A percentile compares a stretch with the other conserved stretches of the same genome.
phyloP scores from a whole-genome alignment of 2,329 filamentous ascomycete genomes.

The Pyrenochaeta sp. region DNA sequence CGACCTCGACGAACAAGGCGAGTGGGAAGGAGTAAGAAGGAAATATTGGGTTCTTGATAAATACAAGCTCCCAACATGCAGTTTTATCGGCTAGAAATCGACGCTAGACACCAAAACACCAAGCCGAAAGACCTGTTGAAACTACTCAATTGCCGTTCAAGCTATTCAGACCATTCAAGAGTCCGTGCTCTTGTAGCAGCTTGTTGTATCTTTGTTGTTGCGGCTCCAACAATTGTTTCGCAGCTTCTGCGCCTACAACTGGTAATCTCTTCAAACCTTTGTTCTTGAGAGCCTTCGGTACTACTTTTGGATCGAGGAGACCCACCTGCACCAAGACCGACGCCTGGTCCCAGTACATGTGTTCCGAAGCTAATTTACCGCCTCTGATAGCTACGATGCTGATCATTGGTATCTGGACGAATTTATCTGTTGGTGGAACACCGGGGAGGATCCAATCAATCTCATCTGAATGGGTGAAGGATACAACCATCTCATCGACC shows the following conservation, averaged over 20 bases:
- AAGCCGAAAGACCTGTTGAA: conserved; percentile 12
- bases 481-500: conserved; percentile 65
- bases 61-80: conserved; percentile 78
- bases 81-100: conserved; percentile 68
- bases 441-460: conserved; percentile 66
- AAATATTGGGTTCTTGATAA: conserved; percentile 88
- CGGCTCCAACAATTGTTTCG: conserved; percentile 52
- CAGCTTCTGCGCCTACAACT: conserved; percentile 50
- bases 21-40: conserved; percentile 88
- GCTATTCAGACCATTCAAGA: conserved; percentile 38
- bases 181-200: conserved; percentile 44
- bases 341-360: conserved; percentile 68
- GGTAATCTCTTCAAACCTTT: conserved; percentile 52
- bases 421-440: conserved; percentile 62
- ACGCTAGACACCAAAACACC: conserved; percentile 16
- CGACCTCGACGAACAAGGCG: conserved; percentile 71
- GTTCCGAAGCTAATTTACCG: conserved; percentile 62
- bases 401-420: conserved; percentile 64
- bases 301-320: conserved; percentile 61
- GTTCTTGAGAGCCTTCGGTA: conserved; percentile 53
- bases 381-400: conserved; percentile 62
- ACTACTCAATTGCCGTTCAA: conserved; percentile 15
- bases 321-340: conserved; percentile 64
- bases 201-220: conserved; percentile 51
- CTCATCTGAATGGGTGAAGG: conserved; percentile 64